These are phyloP conservation scores for Rasamsonia emersonii DNA, from an alignment of 2,329 filamentous ascomycete genomes.

Conservation along the genomic window DNA sequence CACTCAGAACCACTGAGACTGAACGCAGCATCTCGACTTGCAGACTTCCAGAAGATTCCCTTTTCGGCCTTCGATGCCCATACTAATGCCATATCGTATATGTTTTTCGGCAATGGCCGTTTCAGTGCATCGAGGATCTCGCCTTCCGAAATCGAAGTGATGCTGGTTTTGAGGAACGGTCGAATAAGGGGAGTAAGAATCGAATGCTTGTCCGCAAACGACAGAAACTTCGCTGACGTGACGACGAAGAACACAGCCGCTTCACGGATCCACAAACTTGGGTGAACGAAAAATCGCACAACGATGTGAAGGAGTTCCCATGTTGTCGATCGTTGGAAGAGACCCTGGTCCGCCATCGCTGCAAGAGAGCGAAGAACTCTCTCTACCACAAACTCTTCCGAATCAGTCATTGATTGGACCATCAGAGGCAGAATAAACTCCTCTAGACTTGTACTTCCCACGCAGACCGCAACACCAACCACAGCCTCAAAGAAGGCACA, in stretches of 20 bases:
- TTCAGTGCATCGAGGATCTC: constrained; percentile 74
- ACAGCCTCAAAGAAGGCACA: constrained; percentile 95
- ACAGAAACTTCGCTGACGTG: constrained; percentile 65
- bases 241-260: constrained; percentile 77
- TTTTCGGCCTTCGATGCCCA: constrained; percentile 79
- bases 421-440: constrained; percentile 94
- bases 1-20: constrained; percentile 42
- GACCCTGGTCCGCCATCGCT: constrained; percentile 75
- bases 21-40: constrained; percentile 62
- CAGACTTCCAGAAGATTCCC: constrained; percentile 78
- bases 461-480: constrained; percentile 81
- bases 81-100: constrained; percentile 74
- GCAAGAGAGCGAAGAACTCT: constrained; percentile 81
- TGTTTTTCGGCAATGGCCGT: constrained; percentile 65
- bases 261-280: constrained; percentile 91
- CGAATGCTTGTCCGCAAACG: constrained; percentile 71
- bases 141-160: constrained; percentile 62
- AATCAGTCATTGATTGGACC: constrained; percentile 86
- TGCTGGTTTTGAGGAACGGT: constrained; percentile 69
- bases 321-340: constrained; percentile 73
- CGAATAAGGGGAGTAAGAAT: constrained; percentile 71
- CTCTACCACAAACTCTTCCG: constrained; percentile 90
- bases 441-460: constrained; percentile 81
- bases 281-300: constrained; percentile 81
- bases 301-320: constrained; percentile 85